Evolutionary conservation across 768 basidiomycete genomes (phyloP), one percentile per base, ranked within the genome.

Genomic region (Termitomyces sp.): DNA sequence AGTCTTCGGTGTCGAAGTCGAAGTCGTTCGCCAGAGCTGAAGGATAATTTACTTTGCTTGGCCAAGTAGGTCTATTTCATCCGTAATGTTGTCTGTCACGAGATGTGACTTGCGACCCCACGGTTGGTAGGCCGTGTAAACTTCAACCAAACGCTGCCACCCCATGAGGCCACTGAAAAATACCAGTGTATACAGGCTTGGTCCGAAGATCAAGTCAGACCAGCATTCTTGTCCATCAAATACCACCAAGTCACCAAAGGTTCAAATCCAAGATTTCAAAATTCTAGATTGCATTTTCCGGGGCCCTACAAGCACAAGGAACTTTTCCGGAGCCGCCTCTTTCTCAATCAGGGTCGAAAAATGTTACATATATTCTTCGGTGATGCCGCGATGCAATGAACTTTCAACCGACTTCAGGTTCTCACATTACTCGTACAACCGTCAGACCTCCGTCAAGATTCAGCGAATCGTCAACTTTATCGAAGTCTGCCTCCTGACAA

Each of bases 391-490:
- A 48, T 54, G 10, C 65, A 64, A 52, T 69, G 70, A 65, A 57
- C 60, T 57, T 8, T 10, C 47, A 48, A 48, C 14, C 28, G 4
- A 48, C 28, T 9, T 7, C 5, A 10, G 5, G 18, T 11, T 20
- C 18, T 10, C 16, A 16, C 35, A 18, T 48, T n/a, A 9, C 44
- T 43, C 46, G 3, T 44, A 18, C 32, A 30, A 28, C n/a, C n/a
- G n/a, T 18, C 3, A 16, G 7, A 22, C 28, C 38, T 33, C 43
- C 55, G 51, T 22, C 51, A 69, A 67, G 55, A 40, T 70, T 22
- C 47, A 61, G 28, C 70, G 68, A 3, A 62, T 71, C 47, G 45
- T 71, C 20, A 57, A 64, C 3, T 16, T 72, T 14, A 43, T 71
- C 2, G 62, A 72, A 16, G 61, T 67, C 16, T 68, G 65, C 47